A percentile compares a stretch with the other conserved stretches of the same genome.
Evolutionary conservation across 805 yeast species (phyloP).

Genomic region (Scheffersomyces ergatensis): DNA sequence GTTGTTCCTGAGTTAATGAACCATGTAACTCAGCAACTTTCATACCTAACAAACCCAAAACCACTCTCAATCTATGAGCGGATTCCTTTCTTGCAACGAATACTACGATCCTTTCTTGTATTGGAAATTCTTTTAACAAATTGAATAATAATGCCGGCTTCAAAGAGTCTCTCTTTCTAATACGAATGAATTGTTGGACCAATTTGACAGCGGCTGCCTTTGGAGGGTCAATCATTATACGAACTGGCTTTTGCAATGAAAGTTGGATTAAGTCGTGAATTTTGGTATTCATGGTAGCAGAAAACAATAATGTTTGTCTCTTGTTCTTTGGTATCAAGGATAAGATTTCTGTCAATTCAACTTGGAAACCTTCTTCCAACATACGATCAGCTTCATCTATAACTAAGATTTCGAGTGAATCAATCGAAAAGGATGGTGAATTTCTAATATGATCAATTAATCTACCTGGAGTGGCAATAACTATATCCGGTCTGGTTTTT

Average conservation of each 20-base stretch:
- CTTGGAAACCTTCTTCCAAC: constrained; percentile 99
- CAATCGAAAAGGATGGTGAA: constrained; percentile 89
- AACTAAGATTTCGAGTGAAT: constrained; percentile 86
- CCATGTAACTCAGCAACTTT: constrained; percentile 82
- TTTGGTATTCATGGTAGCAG: constrained; percentile 97
- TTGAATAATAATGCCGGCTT: constrained; percentile 82
- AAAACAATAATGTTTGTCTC: constrained; percentile 90
- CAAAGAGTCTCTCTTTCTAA: constrained; percentile 80
- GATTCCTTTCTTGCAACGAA: constrained; percentile 89
- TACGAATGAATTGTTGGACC: constrained; percentile 90
- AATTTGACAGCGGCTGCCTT: constrained; percentile 90
- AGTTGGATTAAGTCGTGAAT: constrained; percentile 85
- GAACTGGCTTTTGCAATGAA: constrained; percentile 84
- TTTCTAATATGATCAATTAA: constrained; percentile 95
- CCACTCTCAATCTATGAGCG: constrained; percentile 82
- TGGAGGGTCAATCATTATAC: constrained; percentile 96
- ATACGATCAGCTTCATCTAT: constrained; percentile 98
- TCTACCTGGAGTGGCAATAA: constrained; percentile 98
- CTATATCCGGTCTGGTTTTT: constrained; percentile 90
- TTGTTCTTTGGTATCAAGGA: constrained; percentile 77
- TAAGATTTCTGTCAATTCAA: constrained; percentile 87
- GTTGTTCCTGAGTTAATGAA: constrained; percentile 86
- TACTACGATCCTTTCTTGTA: constrained; percentile 75
- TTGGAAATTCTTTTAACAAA: constrained; percentile 65
- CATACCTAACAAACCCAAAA: constrained; percentile 70